These are phyloP conservation scores for Colletotrichum sidae DNA, from an alignment of 2,329 filamentous ascomycete genomes.

Conservation along the genomic window DNA sequence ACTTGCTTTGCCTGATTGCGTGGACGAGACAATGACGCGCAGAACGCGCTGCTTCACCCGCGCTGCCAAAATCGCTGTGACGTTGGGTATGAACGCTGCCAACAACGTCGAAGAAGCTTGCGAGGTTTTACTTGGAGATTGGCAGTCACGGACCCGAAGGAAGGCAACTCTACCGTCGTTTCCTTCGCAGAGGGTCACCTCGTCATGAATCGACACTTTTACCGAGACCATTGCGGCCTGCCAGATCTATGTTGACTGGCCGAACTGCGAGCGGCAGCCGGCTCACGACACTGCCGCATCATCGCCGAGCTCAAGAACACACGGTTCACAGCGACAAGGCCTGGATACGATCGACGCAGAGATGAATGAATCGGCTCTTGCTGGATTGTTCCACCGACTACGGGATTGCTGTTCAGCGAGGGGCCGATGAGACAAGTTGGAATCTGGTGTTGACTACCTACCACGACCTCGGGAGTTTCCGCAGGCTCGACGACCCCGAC, in stretches of 20 bases:
- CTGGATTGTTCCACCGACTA: neutral
- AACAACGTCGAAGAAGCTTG: too few species aligned
- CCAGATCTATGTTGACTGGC: neutral
- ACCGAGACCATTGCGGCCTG: too few species aligned
- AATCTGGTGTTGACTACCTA: neutral
- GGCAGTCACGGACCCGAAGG: too few species aligned
- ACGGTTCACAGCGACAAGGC: neutral
- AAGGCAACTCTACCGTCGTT: too few species aligned
- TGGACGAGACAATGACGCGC: neutral
- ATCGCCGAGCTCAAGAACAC: neutral
- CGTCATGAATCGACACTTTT: too few species aligned
- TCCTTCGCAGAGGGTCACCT: too few species aligned
- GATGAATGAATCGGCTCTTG: neutral
- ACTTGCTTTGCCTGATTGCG: too few species aligned
- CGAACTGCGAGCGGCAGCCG: too few species aligned
- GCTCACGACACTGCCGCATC: neutral
- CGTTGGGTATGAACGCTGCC: too few species aligned
- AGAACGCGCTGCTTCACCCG: neutral
- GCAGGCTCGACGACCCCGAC: accelerated
- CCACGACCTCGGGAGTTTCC: slow-evolving; percentile 1
- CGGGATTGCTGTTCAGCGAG: neutral
- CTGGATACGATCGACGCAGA: accelerated
- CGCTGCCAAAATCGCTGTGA: neutral
- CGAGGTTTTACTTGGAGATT: too few species aligned
- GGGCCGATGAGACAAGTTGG: neutral